These are phyloP conservation scores for Podila verticillata DNA, from an alignment of 192 early-diverging fungal genomes.

Conservation along the genomic window DNA sequence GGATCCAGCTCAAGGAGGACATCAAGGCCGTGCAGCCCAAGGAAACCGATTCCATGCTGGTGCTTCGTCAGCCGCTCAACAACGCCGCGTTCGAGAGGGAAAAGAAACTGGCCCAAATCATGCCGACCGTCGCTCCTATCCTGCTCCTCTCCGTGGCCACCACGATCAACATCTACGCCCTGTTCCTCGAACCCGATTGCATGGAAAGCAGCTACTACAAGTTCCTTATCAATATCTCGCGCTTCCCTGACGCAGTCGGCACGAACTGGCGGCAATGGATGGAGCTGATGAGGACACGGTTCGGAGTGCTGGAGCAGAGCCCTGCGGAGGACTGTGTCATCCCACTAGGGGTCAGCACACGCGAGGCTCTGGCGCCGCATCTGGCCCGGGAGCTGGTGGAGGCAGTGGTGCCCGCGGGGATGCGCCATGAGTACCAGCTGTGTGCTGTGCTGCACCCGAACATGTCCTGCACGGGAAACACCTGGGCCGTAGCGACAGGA, in stretches of 20 bases:
- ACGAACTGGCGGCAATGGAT: constrained; percentile 49
- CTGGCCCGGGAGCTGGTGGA: constrained; percentile 63
- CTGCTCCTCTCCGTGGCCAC: constrained; percentile 56
- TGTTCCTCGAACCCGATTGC: constrained; percentile 64
- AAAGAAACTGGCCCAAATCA: constrained; percentile 51
- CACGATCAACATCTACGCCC: constrained; percentile 57
- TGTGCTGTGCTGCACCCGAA: constrained; percentile 71
- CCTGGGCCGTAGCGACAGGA: constrained; percentile 50
- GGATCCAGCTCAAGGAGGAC: constrained; percentile 21
- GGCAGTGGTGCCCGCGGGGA: constrained; percentile 32
- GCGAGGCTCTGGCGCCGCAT: too few species aligned
- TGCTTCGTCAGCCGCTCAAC: background rate
- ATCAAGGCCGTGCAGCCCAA: constrained; percentile 1
- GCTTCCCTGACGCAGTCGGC: constrained; percentile 52
- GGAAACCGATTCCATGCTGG: background rate
- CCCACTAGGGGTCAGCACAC: constrained; percentile 46
- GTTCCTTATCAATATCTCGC: constrained; percentile 60
- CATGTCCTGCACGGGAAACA: constrained; percentile 47
- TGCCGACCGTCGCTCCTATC: constrained; percentile 47
- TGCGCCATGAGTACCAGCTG: constrained; percentile 62
- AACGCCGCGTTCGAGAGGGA: constrained; percentile 49
- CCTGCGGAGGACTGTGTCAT: constrained; percentile 33
- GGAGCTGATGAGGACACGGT: constrained; percentile 19
- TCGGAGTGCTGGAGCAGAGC: constrained; percentile 22
- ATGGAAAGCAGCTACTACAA: constrained; percentile 64